Conservation (phyloP, 2,329 filamentous ascomycete genomes). For the Sporothrix dimorphospora region DNA sequence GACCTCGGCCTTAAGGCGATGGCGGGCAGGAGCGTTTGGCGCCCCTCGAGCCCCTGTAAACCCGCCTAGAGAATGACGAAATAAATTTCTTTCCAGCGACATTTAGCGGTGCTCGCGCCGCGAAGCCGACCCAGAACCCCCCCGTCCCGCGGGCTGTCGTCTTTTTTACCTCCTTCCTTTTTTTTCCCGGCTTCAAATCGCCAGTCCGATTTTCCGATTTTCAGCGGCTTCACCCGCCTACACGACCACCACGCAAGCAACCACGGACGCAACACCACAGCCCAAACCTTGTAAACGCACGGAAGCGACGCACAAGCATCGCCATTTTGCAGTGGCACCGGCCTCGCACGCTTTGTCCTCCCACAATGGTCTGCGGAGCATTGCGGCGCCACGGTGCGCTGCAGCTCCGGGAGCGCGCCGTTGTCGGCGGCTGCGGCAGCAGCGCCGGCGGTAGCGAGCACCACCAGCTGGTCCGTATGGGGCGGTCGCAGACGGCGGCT, state of each 20-base stretch:
- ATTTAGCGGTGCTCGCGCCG: constrained; percentile 1
- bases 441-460: background rate
- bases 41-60: background rate
- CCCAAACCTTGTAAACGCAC: background rate
- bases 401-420: constrained; percentile 32
- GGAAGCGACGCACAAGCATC: background rate
- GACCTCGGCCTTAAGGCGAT: constrained; percentile 3
- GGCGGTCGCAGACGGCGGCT: background rate
- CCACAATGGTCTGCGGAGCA: constrained; percentile 32
- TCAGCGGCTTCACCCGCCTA: constrained; percentile 24
- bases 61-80: background rate
- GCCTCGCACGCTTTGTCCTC: background rate
- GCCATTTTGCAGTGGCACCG: background rate
- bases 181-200: constrained; percentile 8
- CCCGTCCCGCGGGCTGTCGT: background rate
- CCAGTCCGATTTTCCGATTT: constrained; percentile 20
- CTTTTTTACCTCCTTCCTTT: constrained; percentile 15
- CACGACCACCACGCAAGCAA: background rate
- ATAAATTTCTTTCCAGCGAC: background rate
- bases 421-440: constrained; percentile 17
- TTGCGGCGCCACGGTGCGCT: constrained; percentile 32
- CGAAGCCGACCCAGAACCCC: too few species aligned
- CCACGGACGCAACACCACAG: background rate
- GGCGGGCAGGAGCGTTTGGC: background rate
- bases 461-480: background rate